These are phyloP conservation scores for Apophysomyces variabilis DNA, from an alignment of 371 early-diverging fungal species.

Conservation along the genomic window DNA sequence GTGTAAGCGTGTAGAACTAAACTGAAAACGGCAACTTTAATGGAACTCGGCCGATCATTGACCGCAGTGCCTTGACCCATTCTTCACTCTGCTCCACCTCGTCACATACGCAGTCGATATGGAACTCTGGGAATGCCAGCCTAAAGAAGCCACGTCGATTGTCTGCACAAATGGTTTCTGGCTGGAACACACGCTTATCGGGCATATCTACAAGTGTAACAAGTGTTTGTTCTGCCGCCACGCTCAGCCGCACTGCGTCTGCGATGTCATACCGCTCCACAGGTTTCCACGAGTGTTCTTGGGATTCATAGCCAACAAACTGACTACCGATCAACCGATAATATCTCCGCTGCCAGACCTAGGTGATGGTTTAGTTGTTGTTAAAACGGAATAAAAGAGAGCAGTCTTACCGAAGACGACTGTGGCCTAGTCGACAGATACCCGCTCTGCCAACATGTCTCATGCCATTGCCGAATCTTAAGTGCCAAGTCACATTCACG, in stretches of 20 bases:
- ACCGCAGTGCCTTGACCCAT: constrained; percentile 48
- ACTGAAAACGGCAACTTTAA: constrained; percentile 15
- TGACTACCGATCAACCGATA: constrained; percentile 46
- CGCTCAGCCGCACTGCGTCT: constrained; percentile 42
- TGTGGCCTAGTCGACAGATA: constrained; percentile 39
- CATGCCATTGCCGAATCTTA: constrained; percentile 25
- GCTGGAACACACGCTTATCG: constrained; percentile 27
- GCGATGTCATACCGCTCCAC: constrained; percentile 42
- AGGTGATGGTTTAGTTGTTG: constrained; percentile 3
- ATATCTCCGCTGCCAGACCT: constrained; percentile 47
- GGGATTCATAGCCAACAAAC: constrained; percentile 32
- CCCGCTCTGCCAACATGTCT: constrained; percentile 34
- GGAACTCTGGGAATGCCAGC: constrained; percentile 38
- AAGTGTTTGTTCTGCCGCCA: constrained; percentile 46
- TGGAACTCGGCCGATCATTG: constrained; percentile 53
- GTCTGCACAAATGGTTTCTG: constrained; percentile 32
- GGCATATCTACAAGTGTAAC: constrained; percentile 40
- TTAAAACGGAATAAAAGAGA: constrained; percentile 8
- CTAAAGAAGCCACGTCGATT: constrained; percentile 47
- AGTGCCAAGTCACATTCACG: constrained; percentile 21
- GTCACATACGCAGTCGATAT: constrained; percentile 49
- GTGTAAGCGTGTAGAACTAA: not conserved
- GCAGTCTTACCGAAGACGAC: constrained; percentile 32
- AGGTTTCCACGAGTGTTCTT: constrained; percentile 26
- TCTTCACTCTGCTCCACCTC: constrained; percentile 44